Base-by-base conservation (phyloP, 176 grass and related monocot genomes). In the Leersia perrieri region DNA sequence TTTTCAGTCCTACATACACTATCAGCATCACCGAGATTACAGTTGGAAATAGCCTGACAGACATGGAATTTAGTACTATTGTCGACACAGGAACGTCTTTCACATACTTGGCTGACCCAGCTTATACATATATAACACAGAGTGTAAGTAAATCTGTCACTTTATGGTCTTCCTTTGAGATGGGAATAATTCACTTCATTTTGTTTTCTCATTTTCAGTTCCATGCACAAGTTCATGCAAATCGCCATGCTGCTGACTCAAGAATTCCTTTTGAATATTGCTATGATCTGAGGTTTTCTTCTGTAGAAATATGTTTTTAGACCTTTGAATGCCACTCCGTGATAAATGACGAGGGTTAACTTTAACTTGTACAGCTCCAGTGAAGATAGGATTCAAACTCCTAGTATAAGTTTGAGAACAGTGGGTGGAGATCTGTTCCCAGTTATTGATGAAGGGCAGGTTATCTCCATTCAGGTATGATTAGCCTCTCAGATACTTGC, bases 11-110 rank as follows among this genome's bases (percentile, higher is more conserved):
- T 11, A 84, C 84, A 58, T 97, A 97, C 16, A 80, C 79, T 69
- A 86, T 97, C 73, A 84, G 33, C 28, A 84, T 97, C 62, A 82
- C 36, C 60, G 73, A 87, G 41, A 80, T 91, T 4, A 38, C 26
- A 13, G 74, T 97, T 64, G 89, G 91, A 83, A 94, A 88, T 41
- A 83, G 51, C 66, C 39, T 61, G 28, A 68, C 35, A 28, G 49
- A 83, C 71, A 3, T 82, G 33, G 84, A 85, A 28, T 91, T 97
- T 61, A 91, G 66, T 83, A 53, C 89, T 76, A 78, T 97, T 72
- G 83, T 97, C 7, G 94, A 97, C 78, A 85, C 91, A 26, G 94
- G 94, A 27, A 97, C 94, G 30, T 94, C 94, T 20, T 93, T 97
- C 84, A 93, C 94, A 63, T 93, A 89, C 62, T 84, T 97, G 63